Evolutionary conservation across 371 early-diverging fungal species (phyloP), one percentile per base, ranked within the genome.

Genomic region (Mortierella sp.): DNA sequence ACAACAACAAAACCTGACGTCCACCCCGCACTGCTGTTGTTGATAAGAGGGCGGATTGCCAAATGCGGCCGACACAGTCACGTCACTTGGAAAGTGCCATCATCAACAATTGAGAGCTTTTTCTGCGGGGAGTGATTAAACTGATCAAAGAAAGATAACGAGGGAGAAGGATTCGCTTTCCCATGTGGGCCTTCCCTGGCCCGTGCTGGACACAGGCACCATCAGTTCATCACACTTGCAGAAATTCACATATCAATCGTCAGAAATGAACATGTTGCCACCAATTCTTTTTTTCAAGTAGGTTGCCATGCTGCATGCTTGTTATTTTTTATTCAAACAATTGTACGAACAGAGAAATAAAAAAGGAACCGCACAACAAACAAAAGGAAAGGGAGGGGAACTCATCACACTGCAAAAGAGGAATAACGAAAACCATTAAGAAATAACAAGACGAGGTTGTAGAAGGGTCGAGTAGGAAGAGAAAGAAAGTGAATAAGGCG

Each of bases 31-130:
- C 59, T 26, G 31, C 31, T 16, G 19, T 31, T 37, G 34, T 64
- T 31, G 64, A 64, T 64, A 64, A 64, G 64, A 16, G 24, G 64
- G 64, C 64, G 64, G 64, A 31, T 64, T 64, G 64, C 64, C 64
- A 64, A 64, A 64, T 64, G 64, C 64, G 64, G 64, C 37, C 10
- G 24, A 19, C 64, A 40, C 64, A 64, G 64, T 64, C 64, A 64
- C 64, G 64, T 64, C 64, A 64, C 64, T 37, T n/a, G n/a, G 21
- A 0, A 6, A 37, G 24, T 53, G 53, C 21, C 64, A 64, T 64
- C 64, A 64, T 64, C 19, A 2, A 34, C 9, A 34, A 3, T 37
- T 64, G 64, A 64, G 64, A 64, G 64, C 64, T 34, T 6, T 64
- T 64, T 55, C 31, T 64, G 64, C 64, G 64, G 64, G 64, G 64